Evolutionary conservation across 192 early-diverging fungal genomes (phyloP).

Genomic region (Entomortierella lignicola): DNA sequence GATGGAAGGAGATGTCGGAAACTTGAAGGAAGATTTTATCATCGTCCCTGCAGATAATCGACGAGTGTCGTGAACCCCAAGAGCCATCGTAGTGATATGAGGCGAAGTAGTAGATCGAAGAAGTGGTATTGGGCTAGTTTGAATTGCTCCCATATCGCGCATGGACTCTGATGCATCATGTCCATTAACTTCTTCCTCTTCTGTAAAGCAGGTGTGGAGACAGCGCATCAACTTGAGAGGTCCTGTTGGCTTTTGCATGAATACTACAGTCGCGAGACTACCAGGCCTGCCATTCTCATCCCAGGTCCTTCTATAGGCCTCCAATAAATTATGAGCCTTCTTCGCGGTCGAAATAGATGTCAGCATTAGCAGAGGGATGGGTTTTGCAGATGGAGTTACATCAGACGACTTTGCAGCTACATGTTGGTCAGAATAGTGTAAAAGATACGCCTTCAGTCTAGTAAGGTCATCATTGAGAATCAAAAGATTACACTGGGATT

Average conservation of each 20-base stretch:
- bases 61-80: conserved; percentile 1
- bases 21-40: conserved; percentile 27
- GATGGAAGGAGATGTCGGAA: background rate
- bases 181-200: background rate
- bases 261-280: conserved; percentile 20
- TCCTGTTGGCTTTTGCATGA: conserved; percentile 39
- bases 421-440: conserved; percentile 6
- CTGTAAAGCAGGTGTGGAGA: conserved; percentile 17
- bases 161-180: background rate
- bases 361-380: conserved; percentile 34
- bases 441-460: conserved; percentile 17
- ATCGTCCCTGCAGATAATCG: conserved; percentile 12
- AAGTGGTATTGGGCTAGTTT: background rate
- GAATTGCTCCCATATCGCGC: background rate
- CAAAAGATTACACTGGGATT: conserved; percentile 19
- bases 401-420: background rate
- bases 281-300: background rate
- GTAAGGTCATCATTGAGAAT: conserved; percentile 30
- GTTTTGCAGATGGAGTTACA: background rate
- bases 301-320: conserved; percentile 11
- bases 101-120: background rate
- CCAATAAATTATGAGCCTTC: conserved; percentile 22
- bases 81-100: conserved; percentile 10
- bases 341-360: conserved; percentile 27
- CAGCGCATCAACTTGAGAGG: conserved; percentile 39